Evolutionary conservation across 306 rosid genomes (phyloP).

Genomic region (Nissolia schottii): DNA sequence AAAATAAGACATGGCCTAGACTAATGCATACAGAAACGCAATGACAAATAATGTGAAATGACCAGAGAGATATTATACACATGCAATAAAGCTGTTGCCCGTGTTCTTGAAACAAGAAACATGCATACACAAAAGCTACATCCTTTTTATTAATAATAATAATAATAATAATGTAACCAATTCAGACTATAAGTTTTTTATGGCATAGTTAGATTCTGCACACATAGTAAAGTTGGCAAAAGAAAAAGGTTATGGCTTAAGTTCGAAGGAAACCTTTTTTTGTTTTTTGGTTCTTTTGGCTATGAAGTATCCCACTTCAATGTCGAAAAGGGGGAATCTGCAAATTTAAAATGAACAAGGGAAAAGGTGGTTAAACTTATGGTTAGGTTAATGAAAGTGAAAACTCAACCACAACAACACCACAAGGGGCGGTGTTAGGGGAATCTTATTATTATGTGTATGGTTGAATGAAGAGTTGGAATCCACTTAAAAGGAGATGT

Average conservation of each 20-base stretch:
- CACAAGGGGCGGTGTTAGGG: slow-evolving; percentile 24
- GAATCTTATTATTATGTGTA: too few species aligned
- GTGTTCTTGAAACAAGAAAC: slow-evolving; percentile 46
- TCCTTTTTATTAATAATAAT: too few species aligned
- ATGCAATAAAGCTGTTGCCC: slow-evolving; percentile 37
- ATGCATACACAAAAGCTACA: slow-evolving; percentile 12
- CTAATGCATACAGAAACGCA: not conserved
- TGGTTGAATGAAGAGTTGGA: slow-evolving; percentile 98
- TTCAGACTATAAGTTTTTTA: not conserved
- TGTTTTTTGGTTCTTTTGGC: not conserved
- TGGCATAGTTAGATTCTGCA: slow-evolving; percentile 27
- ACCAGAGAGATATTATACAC: slow-evolving; percentile 31
- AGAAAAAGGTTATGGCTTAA: slow-evolving; percentile 41
- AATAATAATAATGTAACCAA: slow-evolving; percentile 23
- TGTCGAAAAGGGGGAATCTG: slow-evolving; percentile 39
- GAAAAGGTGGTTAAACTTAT: slow-evolving; percentile 21
- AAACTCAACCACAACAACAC: too few species aligned
- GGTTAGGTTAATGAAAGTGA: slow-evolving; percentile 60
- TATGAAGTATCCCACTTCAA: slow-evolving; percentile 14
- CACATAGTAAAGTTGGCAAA: slow-evolving; percentile 16
- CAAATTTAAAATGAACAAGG: slow-evolving; percentile 7
- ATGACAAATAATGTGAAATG: slow-evolving; percentile 40
- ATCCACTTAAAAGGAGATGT: slow-evolving; percentile 72
- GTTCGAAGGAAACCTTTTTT: slow-evolving; percentile 39
- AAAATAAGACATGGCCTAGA: slow-evolving; percentile 10